Evolutionary conservation across 257 asterid species (phyloP).

Genomic region (Nicotiana attenuata): DNA sequence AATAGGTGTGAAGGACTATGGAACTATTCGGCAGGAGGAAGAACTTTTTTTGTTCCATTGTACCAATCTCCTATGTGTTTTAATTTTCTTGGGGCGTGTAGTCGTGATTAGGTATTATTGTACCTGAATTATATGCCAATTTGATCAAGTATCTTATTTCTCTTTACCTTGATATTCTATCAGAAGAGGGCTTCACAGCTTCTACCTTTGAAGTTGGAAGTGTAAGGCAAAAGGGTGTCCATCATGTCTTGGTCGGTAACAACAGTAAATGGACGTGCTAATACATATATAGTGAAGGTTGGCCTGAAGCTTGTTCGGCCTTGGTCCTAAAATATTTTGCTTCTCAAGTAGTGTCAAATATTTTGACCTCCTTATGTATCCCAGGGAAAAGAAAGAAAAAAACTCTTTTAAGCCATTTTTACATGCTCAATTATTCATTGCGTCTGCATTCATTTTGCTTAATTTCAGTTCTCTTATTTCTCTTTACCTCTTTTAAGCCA

Average conservation of each 20-base stretch:
- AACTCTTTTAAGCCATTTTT: too few relatives aligned
- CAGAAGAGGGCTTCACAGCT: neutral
- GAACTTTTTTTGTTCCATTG: neutral
- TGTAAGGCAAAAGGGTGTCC: neutral
- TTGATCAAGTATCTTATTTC: neutral
- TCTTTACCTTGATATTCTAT: neutral
- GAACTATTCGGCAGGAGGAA: neutral
- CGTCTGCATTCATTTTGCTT: too few relatives aligned
- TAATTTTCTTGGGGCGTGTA: neutral
- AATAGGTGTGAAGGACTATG: slow-evolving; percentile 7
- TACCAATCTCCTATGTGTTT: neutral
- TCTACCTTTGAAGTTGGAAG: neutral
- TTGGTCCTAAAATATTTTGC: too few relatives aligned
- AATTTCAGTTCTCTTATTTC: too few relatives aligned
- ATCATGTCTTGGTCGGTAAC: neutral
- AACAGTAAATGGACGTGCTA: neutral
- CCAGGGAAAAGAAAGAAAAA: too few relatives aligned
- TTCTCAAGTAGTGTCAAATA: too few relatives aligned
- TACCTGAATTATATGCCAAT: neutral
- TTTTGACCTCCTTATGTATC: too few relatives aligned
- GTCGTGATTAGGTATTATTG: neutral
- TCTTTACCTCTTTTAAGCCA: too few relatives aligned
- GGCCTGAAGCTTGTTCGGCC: too few relatives aligned
- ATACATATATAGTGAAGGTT: too few relatives aligned
- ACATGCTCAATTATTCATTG: too few relatives aligned